Base-by-base conservation (phyloP, 2,329 filamentous ascomycete genomes). In the Penicillium fuscoglaucum region DNA sequence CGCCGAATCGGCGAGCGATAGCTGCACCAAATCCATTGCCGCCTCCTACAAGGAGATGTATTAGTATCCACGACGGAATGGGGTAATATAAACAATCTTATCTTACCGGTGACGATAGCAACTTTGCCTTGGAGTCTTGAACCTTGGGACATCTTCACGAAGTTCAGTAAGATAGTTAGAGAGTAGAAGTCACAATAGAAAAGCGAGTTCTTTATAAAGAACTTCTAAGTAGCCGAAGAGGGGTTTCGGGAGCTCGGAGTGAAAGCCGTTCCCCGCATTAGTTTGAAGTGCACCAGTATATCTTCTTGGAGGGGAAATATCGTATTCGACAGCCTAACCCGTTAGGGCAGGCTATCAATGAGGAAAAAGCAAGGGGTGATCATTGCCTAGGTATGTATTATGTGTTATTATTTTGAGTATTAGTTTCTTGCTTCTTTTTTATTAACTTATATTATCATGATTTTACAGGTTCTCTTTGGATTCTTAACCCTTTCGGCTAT, bases 101-200 rank as follows among this genome's bases (percentile, higher is more conserved):
- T 60, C 66, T 47, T 64, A 79, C 78, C 78, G 19, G 78, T 80
- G 26, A 80, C 75, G 46, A 79, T 78, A 61, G 76, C 76, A 41
- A 79, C 76, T 62, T 80, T 80, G 57, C 75, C 76, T 55, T 74
- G 70, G 12, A 80, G 69, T 55, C 77, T 71, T 33, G 68, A 62
- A 29, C 70, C 67, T 52, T 63, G 66, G 17, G 58, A 28, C 19
- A 64, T 56, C 58, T 62, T 68, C 13, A 19, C 39, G 1, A 35
- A 35, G 7, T 21, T 40, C 7, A 4, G 15, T 37, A n/a, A n/a
- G 37, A 26, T 13, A 13, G 13, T 24, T 43, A 12, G 29, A 40
- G 28, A 10, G 17, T 28, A 39, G 24, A 15, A 31, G 33, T 41
- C 33, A 35, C 33, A 13, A 17, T 15, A 26, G 24, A 33, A 12